phyloP scores from a whole-genome alignment of 495 filamentous ascomycete species.

The Aspergillus incahuasiensis region DNA sequence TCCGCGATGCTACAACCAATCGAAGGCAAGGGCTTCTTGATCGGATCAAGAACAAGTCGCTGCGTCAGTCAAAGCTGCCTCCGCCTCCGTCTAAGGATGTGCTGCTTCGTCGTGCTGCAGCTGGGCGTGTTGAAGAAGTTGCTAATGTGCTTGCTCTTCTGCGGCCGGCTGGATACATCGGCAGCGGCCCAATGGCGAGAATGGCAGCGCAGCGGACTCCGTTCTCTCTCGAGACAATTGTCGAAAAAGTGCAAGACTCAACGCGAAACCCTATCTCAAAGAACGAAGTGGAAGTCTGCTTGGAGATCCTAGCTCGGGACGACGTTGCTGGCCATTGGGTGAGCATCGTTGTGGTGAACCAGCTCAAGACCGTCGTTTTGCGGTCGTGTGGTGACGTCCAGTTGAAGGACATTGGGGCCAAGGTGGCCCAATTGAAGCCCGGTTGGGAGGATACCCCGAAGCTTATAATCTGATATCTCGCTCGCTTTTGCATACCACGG shows the following conservation, averaged over 20 bases:
- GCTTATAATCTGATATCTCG: neutral
- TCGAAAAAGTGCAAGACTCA: constrained; percentile 39
- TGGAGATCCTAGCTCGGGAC: constrained; percentile 39
- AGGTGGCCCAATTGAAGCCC: constrained; percentile 32
- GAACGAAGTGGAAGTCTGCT: constrained; percentile 38
- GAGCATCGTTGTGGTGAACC: constrained; percentile 37
- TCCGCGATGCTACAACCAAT: constrained; percentile 27
- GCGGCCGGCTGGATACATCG: constrained; percentile 33
- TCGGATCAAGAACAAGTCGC: constrained; percentile 42
- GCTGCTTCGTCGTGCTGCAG: constrained; percentile 34
- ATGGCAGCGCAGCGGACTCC: constrained; percentile 36
- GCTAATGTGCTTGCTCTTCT: constrained; percentile 36
- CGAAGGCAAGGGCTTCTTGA: constrained; percentile 40
- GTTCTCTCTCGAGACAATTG: constrained; percentile 35
- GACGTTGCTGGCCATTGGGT: constrained; percentile 44
- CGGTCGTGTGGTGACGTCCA: constrained; percentile 40
- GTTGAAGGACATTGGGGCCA: constrained; percentile 35
- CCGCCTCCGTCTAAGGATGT: constrained; percentile 41
- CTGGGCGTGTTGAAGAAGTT: constrained; percentile 40
- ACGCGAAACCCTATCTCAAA: constrained; percentile 35
- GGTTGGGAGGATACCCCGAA: constrained; percentile 25
- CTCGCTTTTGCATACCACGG: constrained; percentile 2
- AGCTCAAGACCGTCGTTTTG: constrained; percentile 41
- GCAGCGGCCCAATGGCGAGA: constrained; percentile 31
- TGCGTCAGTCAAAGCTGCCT: constrained; percentile 41